Evolutionary conservation across 2,329 filamentous ascomycete genomes (phyloP).

Genomic region (Pseudocercospora vitis): DNA sequence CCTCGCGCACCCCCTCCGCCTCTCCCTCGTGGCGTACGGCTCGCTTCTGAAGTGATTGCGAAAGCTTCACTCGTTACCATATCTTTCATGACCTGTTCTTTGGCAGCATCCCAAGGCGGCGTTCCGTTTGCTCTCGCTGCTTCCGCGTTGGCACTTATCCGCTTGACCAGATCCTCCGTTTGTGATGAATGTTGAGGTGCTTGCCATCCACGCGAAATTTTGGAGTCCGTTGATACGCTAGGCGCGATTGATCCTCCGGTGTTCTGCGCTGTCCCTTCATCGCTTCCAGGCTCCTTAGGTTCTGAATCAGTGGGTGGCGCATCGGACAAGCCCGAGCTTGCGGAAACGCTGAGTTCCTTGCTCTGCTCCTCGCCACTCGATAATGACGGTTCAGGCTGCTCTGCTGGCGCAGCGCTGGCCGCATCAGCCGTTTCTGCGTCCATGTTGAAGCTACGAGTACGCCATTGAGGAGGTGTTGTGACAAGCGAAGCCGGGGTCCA

Average conservation of each 20-base stretch:
- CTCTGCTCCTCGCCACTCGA: not conserved
- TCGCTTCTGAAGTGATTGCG: not conserved
- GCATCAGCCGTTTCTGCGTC: slow-evolving; percentile 2
- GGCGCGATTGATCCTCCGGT: not conserved
- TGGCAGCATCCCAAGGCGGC: slow-evolving; percentile 48
- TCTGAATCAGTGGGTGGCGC: slow-evolving; percentile 20
- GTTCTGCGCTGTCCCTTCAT: not conserved
- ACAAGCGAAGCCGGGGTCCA: not conserved
- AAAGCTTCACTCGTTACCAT: slow-evolving; percentile 40
- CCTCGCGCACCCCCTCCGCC: slow-evolving; percentile 29
- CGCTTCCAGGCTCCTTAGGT: slow-evolving; percentile 15
- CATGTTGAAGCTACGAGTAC: not conserved
- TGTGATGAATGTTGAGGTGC: slow-evolving; percentile 30
- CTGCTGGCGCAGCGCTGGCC: not conserved
- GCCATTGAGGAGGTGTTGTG: slow-evolving; percentile 2
- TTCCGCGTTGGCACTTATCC: slow-evolving; percentile 39
- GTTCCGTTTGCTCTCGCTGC: slow-evolving; percentile 35
- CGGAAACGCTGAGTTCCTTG: slow-evolving; percentile 6
- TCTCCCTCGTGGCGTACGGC: slow-evolving; percentile 32
- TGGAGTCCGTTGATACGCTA: not conserved
- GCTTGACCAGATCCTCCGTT: slow-evolving; percentile 45
- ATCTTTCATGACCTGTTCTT: slow-evolving; percentile 47
- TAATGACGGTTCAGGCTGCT: not conserved
- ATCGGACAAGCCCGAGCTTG: slow-evolving; percentile 20
- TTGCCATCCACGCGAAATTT: slow-evolving; percentile 3